These are phyloP conservation scores for Sphaceloma murrayae DNA, from an alignment of 2,329 filamentous ascomycete genomes.

Conservation along the genomic window DNA sequence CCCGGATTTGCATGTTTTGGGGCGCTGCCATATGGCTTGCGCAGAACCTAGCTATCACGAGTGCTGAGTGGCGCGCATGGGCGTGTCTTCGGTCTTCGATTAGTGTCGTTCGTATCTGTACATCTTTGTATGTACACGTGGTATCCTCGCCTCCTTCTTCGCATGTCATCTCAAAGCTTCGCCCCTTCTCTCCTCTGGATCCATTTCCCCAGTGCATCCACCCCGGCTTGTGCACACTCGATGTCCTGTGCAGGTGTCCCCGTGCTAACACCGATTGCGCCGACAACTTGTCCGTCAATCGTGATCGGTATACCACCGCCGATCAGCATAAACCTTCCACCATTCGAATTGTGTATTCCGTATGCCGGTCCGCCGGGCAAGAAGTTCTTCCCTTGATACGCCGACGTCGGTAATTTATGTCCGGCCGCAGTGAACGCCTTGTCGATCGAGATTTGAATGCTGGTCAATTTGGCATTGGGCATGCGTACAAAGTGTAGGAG, in stretches of 20 bases:
- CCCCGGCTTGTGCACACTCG: constrained; percentile 43
- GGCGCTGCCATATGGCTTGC: too few species aligned
- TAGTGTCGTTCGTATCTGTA: neutral
- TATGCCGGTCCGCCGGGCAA: constrained; percentile 45
- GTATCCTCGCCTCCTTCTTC: neutral
- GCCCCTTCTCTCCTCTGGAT: constrained; percentile 29
- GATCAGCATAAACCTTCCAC: constrained; percentile 45
- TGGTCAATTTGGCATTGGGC: constrained; percentile 42
- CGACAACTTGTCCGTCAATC: constrained; percentile 42
- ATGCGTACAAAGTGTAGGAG: constrained; percentile 41
- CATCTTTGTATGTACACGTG: constrained; percentile 9
- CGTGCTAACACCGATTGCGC: constrained; percentile 47
- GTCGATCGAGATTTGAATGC: constrained; percentile 55
- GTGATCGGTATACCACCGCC: constrained; percentile 45
- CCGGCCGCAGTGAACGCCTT: constrained; percentile 51
- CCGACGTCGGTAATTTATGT: constrained; percentile 42
- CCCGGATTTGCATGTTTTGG: too few species aligned
- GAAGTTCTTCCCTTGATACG: constrained; percentile 43
- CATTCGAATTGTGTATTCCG: constrained; percentile 44
- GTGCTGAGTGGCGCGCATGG: too few species aligned
- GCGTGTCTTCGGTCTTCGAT: neutral
- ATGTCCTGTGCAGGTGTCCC: constrained; percentile 47
- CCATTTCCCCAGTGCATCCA: constrained; percentile 38
- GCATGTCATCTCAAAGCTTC: constrained; percentile 26
- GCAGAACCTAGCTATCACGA: too few species aligned